A percentile compares a stretch with the other conserved stretches of the same genome.
Conservation (phyloP, 805 yeast genomes). For the Candida nemodendra region DNA sequence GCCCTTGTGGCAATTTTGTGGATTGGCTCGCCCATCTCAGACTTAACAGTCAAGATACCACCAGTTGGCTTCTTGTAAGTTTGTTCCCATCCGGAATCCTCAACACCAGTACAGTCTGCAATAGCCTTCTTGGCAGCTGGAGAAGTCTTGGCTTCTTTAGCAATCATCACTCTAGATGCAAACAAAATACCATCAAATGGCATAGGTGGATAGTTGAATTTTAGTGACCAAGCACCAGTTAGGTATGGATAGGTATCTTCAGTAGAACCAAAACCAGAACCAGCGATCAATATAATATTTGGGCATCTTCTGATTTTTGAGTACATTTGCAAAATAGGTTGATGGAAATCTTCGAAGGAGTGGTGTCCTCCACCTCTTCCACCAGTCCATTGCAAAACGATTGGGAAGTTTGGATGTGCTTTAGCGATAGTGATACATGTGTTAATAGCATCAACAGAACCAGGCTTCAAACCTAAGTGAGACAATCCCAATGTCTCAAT, state of each 20-base stretch:
- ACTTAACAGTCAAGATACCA: conserved; percentile 92
- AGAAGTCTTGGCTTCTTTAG: conserved; percentile 93
- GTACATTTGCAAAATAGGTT: conserved; percentile 94
- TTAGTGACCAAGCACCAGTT: conserved; percentile 94
- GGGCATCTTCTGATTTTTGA: conserved; percentile 87
- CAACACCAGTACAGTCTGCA: conserved; percentile 86
- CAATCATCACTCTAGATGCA: conserved; percentile 97
- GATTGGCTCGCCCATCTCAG: conserved; percentile 99
- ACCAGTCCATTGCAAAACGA: conserved; percentile 99
- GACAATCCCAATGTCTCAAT: conserved; percentile 89
- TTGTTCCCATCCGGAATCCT: conserved; percentile 86
- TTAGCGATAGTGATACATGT: conserved; percentile 89
- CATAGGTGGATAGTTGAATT: conserved; percentile 93
- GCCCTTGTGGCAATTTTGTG: conserved; percentile 98
- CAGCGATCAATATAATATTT: conserved; percentile 89
- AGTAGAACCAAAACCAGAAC: conserved; percentile 97
- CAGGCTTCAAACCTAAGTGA: conserved; percentile 96
- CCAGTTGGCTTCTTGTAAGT: conserved; percentile 95
- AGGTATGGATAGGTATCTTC: conserved; percentile 97
- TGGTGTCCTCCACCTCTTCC: conserved; percentile 99
- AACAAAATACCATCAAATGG: conserved; percentile 97
- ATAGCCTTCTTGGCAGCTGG: conserved; percentile 92
- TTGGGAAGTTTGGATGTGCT: conserved; percentile 95
- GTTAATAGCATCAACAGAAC: conserved; percentile 88
- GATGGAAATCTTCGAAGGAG: conserved; percentile 98